Percentiles rank a stretch among this genome's conserved stretches.
phyloP scores from a whole-genome alignment of 2,329 filamentous ascomycete species.

The Aspergillus puulaauensis region DNA sequence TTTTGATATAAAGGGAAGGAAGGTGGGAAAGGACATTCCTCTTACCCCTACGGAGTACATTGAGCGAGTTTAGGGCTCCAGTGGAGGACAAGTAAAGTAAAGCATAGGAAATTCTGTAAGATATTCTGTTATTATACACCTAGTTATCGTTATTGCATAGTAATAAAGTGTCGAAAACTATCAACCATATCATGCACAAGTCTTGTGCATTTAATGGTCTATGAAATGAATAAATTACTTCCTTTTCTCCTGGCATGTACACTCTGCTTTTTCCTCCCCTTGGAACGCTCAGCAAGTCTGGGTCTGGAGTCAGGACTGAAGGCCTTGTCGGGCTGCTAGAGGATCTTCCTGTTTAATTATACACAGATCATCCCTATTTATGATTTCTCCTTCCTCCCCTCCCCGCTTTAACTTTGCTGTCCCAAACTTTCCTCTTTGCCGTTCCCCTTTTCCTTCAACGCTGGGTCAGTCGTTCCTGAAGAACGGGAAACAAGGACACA shows the following conservation, averaged over 20 bases:
- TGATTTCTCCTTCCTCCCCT: slow-evolving; percentile 2
- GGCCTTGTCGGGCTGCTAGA: neutral
- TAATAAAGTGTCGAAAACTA: too few species aligned
- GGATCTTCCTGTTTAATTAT: slow-evolving; percentile 10
- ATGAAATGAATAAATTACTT: neutral
- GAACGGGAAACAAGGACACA: neutral
- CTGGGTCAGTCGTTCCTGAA: slow-evolving; percentile 2
- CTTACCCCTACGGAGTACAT: neutral
- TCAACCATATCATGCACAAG: too few species aligned
- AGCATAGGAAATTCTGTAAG: too few species aligned
- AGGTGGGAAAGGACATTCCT: slow-evolving; percentile 5
- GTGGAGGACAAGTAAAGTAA: neutral
- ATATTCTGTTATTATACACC: too few species aligned
- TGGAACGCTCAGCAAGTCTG: neutral
- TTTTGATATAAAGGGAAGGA: neutral
- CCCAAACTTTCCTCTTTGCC: neutral
- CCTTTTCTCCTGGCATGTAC: neutral
- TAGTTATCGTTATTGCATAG: too few species aligned
- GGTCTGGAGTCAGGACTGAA: neutral
- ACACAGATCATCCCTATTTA: slow-evolving; percentile 7
- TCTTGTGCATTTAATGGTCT: too few species aligned
- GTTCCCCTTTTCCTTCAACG: slow-evolving; percentile 1
- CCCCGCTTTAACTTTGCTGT: slow-evolving; percentile 8
- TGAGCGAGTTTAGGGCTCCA: neutral
- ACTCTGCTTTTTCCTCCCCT: slow-evolving; percentile 2